phyloP scores from a whole-genome alignment of 129 eudicot genomes.

The Centaurea solstitialis region DNA sequence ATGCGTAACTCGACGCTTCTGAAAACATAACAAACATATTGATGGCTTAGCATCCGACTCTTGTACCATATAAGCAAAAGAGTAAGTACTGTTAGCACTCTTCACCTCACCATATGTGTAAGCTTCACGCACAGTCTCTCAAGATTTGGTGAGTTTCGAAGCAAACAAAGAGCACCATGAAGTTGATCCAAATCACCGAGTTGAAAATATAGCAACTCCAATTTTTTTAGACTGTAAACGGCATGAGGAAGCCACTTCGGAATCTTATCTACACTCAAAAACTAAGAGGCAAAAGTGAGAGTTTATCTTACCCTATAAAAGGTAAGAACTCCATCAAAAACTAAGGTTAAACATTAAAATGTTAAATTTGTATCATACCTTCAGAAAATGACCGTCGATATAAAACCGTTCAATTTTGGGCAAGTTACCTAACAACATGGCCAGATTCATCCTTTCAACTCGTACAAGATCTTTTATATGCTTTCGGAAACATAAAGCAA shows the following conservation, averaged over 20 bases:
- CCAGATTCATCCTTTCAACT: neutral
- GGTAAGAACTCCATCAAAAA: neutral
- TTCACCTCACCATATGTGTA: neutral
- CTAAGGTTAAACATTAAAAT: neutral
- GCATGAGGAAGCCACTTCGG: neutral
- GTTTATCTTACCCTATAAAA: neutral
- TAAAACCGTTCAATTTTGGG: neutral
- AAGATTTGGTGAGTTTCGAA: constrained; percentile 2
- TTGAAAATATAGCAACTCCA: neutral
- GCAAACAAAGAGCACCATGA: neutral
- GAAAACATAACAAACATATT: neutral
- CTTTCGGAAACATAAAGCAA: neutral
- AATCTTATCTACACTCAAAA: neutral
- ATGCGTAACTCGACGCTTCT: neutral
- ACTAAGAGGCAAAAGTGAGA: neutral
- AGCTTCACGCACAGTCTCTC: neutral
- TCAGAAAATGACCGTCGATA: neutral
- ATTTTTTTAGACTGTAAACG: neutral
- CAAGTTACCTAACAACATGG: neutral
- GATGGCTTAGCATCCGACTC: neutral
- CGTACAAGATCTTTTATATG: neutral
- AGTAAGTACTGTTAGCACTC: neutral
- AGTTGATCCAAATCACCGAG: neutral
- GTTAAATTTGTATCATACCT: neutral
- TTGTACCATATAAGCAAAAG: neutral